Percentiles rank a stretch among this genome's conserved stretches.
phyloP scores from a whole-genome alignment of 441 rosid genomes.

The Croton setiger region DNA sequence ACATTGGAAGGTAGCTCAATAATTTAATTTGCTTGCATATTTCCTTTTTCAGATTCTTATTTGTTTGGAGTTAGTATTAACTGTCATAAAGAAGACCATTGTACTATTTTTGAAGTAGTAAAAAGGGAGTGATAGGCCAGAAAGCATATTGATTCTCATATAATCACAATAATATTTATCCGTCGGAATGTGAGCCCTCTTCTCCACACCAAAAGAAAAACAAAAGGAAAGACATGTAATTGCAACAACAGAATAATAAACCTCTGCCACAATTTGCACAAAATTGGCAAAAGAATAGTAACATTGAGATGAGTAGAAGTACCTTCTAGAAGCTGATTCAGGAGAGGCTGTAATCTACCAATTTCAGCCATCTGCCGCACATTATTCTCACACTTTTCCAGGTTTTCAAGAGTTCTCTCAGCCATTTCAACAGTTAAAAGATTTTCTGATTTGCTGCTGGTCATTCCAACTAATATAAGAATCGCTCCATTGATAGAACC shows the following conservation, averaged over 20 bases:
- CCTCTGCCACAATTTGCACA: conserved; percentile 15
- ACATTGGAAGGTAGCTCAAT: not conserved
- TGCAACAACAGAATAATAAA: not conserved
- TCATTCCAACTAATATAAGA: conserved; percentile 87
- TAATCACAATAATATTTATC: not conserved
- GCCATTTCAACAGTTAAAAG: conserved; percentile 80
- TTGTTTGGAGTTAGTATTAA: not conserved
- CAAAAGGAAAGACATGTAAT: not conserved
- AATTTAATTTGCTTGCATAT: not conserved
- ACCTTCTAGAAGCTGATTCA: conserved; percentile 87
- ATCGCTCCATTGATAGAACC: conserved; percentile 92
- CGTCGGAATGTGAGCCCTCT: not conserved
- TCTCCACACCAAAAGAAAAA: not conserved
- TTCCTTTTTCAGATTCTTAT: not conserved
- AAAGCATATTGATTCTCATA: not conserved
- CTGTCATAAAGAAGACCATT: not conserved
- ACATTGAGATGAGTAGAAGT: conserved; percentile 18
- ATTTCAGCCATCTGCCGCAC: conserved; percentile 91
- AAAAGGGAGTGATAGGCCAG: not conserved
- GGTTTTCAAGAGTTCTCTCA: conserved; percentile 75
- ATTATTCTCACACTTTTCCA: conserved; percentile 79
- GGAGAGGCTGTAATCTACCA: conserved; percentile 91
- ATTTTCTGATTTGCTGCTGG: conserved; percentile 84
- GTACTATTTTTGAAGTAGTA: not conserved
- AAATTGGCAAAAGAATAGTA: conserved; percentile 16